Conservation (phyloP, 352 stramenopile genomes). For the Globisporangium orthogonon region DNA sequence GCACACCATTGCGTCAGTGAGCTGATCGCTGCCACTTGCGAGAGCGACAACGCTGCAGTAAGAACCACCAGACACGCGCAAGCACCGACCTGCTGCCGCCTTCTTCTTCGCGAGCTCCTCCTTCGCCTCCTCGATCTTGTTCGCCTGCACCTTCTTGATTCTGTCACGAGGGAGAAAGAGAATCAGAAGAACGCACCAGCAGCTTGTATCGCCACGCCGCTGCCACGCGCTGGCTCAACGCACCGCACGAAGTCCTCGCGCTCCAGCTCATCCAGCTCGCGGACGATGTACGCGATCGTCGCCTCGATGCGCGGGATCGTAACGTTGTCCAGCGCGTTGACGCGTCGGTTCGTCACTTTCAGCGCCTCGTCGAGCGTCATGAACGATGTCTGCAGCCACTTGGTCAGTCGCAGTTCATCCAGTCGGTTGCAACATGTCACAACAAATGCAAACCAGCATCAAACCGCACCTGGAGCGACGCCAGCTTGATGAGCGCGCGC, state of each 20-base stretch:
- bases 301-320: slow-evolving; percentile 98
- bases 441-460: not conserved
- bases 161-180: slow-evolving; percentile 19
- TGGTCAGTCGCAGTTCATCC: slow-evolving; percentile 10
- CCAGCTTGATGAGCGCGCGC: slow-evolving; percentile 83
- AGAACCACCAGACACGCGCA: not conserved
- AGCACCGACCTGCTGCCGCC: slow-evolving; percentile 26
- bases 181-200: not conserved
- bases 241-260: slow-evolving; percentile 93
- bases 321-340: slow-evolving; percentile 99
- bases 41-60: not conserved
- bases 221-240: slow-evolving; percentile 3
- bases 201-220: not conserved
- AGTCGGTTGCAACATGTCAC: no score
- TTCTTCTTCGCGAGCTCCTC: slow-evolving; percentile 50
- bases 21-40: not conserved
- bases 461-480: slow-evolving; percentile 62
- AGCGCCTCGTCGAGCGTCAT: slow-evolving; percentile 98
- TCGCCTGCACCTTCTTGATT: slow-evolving; percentile 98
- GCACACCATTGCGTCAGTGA: not conserved
- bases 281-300: slow-evolving; percentile 96
- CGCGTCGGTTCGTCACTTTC: slow-evolving; percentile 98
- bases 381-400: slow-evolving; percentile 95
- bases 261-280: slow-evolving; percentile 98
- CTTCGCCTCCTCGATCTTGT: slow-evolving; percentile 92